Conservation (phyloP, 192 early-diverging fungal species). For the Tieghemiomyces parasiticus region DNA sequence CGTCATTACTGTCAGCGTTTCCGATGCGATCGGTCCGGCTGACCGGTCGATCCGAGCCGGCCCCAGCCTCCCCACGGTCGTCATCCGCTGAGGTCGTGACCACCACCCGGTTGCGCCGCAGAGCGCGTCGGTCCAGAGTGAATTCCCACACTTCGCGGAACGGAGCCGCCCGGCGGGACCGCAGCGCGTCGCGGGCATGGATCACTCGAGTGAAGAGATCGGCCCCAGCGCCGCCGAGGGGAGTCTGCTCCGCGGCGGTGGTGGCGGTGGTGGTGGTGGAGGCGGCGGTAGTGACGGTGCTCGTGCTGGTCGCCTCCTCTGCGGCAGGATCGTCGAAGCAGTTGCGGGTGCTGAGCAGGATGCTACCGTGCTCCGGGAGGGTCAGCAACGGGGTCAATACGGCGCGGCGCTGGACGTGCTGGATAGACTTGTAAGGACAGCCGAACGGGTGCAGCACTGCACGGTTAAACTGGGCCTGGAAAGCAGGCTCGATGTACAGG, state of each 20-base stretch:
- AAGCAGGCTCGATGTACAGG: constrained; percentile 38
- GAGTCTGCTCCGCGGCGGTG: too few relatives aligned
- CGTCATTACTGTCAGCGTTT: constrained; percentile 13
- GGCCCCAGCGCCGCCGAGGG: too few relatives aligned
- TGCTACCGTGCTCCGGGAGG: constrained; percentile 60
- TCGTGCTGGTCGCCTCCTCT: background rate
- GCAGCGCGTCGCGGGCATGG: background rate
- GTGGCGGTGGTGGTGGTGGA: background rate
- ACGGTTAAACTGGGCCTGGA: constrained; percentile 30
- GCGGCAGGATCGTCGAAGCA: constrained; percentile 20
- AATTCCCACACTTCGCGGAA: constrained; percentile 34
- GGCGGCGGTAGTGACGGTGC: background rate
- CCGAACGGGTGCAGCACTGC: constrained; percentile 28
- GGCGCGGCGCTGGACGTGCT: constrained; percentile 19
- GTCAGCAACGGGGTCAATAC: constrained; percentile 51
- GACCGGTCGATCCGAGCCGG: constrained; percentile 23
- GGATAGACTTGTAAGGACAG: constrained; percentile 25
- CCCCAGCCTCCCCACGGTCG: constrained; percentile 17
- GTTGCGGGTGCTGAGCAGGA: constrained; percentile 56
- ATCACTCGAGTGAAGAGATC: background rate
- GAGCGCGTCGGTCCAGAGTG: constrained; percentile 49
- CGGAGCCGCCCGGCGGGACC: background rate
- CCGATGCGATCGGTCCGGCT: too few relatives aligned
- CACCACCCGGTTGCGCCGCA: constrained; percentile 40
- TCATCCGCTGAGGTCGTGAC: constrained; percentile 26